Percentiles rank a stretch among this genome's conserved stretches.
These are phyloP conservation scores for Neonectria magnoliae DNA, from an alignment of 2,329 filamentous ascomycete species.

Conservation along the genomic window DNA sequence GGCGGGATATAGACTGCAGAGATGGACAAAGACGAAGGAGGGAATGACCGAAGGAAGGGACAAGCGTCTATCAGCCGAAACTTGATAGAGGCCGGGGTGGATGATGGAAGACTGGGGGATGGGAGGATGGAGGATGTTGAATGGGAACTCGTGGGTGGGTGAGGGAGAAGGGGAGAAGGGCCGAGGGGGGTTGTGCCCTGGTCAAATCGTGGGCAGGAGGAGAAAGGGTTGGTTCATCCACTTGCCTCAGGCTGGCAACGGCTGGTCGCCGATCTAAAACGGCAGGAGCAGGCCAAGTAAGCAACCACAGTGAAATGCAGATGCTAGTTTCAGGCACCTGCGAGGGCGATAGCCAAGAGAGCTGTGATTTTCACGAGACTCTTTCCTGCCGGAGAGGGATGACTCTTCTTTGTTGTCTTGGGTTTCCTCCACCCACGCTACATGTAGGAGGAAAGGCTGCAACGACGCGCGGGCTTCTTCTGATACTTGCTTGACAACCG, in stretches of 20 bases:
- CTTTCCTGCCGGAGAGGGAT: background rate
- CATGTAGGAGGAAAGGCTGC: background rate
- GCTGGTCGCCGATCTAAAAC: background rate
- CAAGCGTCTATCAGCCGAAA: background rate
- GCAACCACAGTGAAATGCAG: background rate
- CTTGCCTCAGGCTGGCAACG: constrained; percentile 14
- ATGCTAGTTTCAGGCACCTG: constrained; percentile 6
- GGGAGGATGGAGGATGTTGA: constrained; percentile 1
- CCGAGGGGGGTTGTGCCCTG: background rate
- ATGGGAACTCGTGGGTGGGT: background rate
- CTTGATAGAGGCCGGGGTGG: background rate
- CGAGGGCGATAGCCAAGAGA: background rate
- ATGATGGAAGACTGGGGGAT: background rate
- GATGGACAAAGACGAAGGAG: background rate
- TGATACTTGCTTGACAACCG: background rate
- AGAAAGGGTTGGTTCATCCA: background rate
- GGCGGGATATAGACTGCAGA: background rate
- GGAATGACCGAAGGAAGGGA: background rate
- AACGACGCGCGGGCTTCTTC: background rate
- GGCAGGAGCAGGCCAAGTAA: constrained; percentile 9
- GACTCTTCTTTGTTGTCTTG: background rate
- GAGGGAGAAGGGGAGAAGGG: background rate
- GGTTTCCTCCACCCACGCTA: background rate
- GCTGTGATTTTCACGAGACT: background rate
- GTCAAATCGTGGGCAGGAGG: background rate